Evolutionary conservation across 2,329 filamentous ascomycete species (phyloP).

Genomic region (Penicillium sp.): DNA sequence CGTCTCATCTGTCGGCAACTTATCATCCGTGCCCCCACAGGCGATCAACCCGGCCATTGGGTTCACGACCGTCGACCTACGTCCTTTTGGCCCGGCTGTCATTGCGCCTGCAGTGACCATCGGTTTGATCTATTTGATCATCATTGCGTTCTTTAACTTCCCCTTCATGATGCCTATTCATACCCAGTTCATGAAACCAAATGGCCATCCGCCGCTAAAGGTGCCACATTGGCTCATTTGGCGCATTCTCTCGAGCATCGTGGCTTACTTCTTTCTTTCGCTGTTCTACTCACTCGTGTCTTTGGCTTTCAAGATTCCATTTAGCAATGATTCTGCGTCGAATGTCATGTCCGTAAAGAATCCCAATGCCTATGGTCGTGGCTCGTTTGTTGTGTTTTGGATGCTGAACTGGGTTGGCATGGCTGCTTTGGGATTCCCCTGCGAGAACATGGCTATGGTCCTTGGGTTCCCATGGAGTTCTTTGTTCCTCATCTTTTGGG

Average conservation of each 20-base stretch:
- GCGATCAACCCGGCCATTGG: constrained; percentile 56
- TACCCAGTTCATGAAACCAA: constrained; percentile 53
- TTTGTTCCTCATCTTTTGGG: constrained; percentile 65
- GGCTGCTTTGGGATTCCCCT: constrained; percentile 60
- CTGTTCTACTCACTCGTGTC: constrained; percentile 63
- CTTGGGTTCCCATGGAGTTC: constrained; percentile 60
- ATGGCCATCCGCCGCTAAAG: constrained; percentile 55
- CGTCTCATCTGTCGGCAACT: constrained; percentile 37
- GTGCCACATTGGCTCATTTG: constrained; percentile 58
- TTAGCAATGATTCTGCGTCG: constrained; percentile 48
- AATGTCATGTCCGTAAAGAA: constrained; percentile 46
- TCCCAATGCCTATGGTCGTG: constrained; percentile 55
- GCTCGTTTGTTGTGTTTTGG: constrained; percentile 62
- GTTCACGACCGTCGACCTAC: constrained; percentile 56
- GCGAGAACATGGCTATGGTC: constrained; percentile 64
- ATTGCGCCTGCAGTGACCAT: constrained; percentile 59
- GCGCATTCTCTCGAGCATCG: constrained; percentile 55
- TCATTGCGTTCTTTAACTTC: constrained; percentile 65
- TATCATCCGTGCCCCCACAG: constrained; percentile 48
- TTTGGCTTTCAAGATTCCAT: constrained; percentile 62
- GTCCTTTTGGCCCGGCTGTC: constrained; percentile 56
- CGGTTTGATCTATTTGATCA: constrained; percentile 65
- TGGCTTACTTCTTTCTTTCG: constrained; percentile 60
- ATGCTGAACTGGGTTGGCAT: constrained; percentile 63
- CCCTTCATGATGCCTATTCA: constrained; percentile 64